Percentiles rank a stretch among this genome's conserved stretches.
These are phyloP conservation scores for Teunomyces cretensis DNA, from an alignment of 805 yeast genomes.

Conservation along the genomic window DNA sequence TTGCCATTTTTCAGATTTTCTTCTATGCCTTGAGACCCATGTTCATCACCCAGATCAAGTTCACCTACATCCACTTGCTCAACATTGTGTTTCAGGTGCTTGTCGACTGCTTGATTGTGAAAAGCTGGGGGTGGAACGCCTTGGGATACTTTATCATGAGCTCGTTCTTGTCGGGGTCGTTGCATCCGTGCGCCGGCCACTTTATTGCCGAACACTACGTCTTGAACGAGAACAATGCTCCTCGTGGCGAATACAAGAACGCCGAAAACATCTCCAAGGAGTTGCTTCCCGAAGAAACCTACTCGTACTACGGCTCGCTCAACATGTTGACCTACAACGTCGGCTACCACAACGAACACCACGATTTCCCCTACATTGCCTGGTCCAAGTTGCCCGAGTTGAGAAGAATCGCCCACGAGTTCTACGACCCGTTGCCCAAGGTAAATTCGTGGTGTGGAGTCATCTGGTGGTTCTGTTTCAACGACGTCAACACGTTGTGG, in stretches of 20 bases:
- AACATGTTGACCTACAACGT: constrained; percentile 86
- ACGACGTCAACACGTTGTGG: constrained; percentile 69
- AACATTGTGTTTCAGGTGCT: constrained; percentile 62
- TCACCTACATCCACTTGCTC: constrained; percentile 72
- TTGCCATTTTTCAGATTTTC: constrained; percentile 84
- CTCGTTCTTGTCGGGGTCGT: constrained; percentile 84
- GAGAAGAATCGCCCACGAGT: constrained; percentile 69
- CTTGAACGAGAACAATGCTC: constrained; percentile 53
- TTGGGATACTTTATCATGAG: constrained; percentile 67
- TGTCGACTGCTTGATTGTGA: constrained; percentile 59
- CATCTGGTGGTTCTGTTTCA: constrained; percentile 66
- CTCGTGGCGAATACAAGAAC: constrained; percentile 19
- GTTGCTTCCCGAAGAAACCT: constrained; percentile 69
- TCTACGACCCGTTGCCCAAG: constrained; percentile 75
- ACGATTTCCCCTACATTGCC: constrained; percentile 90
- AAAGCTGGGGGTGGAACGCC: constrained; percentile 62
- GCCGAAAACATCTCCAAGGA: constrained; percentile 26
- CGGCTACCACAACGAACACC: constrained; percentile 93
- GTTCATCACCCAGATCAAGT: constrained; percentile 72
- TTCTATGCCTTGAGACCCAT: constrained; percentile 90
- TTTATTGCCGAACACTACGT: constrained; percentile 94
- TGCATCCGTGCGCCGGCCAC: constrained; percentile 94
- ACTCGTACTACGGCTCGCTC: constrained; percentile 80
- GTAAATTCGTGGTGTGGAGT: constrained; percentile 81
- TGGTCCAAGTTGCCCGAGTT: constrained; percentile 78